Evolutionary conservation across 2,329 filamentous ascomycete genomes (phyloP), one percentile per base, ranked within the genome.

Genomic region (Aureobasidium sp.): DNA sequence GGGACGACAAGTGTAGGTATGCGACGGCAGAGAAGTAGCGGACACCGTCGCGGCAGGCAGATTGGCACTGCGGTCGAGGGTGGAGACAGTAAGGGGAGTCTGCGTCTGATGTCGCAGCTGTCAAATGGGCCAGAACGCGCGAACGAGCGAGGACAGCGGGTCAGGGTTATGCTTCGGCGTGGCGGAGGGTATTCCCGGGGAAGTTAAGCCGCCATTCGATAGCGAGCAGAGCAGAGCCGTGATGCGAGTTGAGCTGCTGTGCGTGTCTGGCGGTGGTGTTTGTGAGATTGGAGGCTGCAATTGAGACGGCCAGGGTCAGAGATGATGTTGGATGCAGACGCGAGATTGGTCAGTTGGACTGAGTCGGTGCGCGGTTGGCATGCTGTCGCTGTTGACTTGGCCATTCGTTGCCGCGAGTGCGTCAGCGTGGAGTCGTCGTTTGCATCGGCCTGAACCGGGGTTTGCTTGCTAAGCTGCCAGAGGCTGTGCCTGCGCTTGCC

Each of bases 141-240:
- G 54, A 58, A 42, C 54, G 54, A 58, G 42, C 54, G 54, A 58
- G 42, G 42, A 58, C 54, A 48, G 54, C 42, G 53, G 54, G 42
- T n/a, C 54, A 58, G 54, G 54, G 54, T 57, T 44, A 57, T 57
- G 53, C 53, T 57, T 57, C 39, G 53, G 53, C 53, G 53, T 57
- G 53, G 53, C 53, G 53, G 39, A 44, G 53, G 53, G 22, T 31
- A 31, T 42, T 54, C 53, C 39, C 27, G 39, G 40, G 53, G 53
- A 14, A 53, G 37, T 31, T 54, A 54, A 44, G 52, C 35, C 52
- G 52, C 35, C 52, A 54, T 54, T 54, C 52, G 35, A 42, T 5
- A 22, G 37, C 52, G 22, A 29, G 11, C 9, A 40, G 35, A 42
- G 50, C 37, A 40, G 35, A 42, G 50, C 37, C 22, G 50, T 29